Evolutionary conservation across 108 stramenopile genomes (phyloP), one percentile per base, ranked within the genome.

Genomic region (Nannochloropsis oceanica): DNA sequence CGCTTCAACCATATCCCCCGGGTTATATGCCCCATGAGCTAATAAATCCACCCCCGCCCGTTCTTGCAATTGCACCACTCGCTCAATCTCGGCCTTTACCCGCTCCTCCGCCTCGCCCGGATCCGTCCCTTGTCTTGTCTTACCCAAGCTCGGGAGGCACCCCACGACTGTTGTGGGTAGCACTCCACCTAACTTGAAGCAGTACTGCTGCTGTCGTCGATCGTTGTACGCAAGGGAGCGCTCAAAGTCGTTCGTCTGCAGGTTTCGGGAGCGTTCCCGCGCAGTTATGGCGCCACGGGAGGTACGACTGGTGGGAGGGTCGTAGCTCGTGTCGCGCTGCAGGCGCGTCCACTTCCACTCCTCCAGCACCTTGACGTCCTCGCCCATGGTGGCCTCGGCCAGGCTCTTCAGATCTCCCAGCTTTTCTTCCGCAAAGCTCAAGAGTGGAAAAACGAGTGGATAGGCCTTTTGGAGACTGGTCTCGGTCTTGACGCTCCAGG

Each of bases 1-100:
- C 87, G 90, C 92, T 87, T 94, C 92, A 10, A 93, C 92, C 93
- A 93, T 93, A 86, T 92, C 93, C 18, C 92, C 93, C 25, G 92
- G 92, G 80, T 94, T 92, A 18, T 91, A 82, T 80, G 93, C 93
- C 26, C 93, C 93, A 82, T 93, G 93, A 25, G 92, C 93, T 8
- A 94, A 81, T 81, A 94, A 91, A 85, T 94, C 93, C 9, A 94
- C 83, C 13, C 93, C 93, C 11, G 92, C 81, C 10, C 87, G 91
- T 85, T 94, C 93, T 81, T 93, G 92, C 43, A 92, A 82, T 8
- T 11, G 59, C 59, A 73, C 59, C 2, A 73, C 59, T n/a, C 59
- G 59, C 59, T 81, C 25, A 14, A 91, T 42, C 82, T 94, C 92
- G 80, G 91, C 85, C 14, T 44, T 79, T 73, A 88, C 85, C 79